A percentile compares a stretch with the other conserved stretches of the same genome.
These are phyloP conservation scores for Candida oleophila DNA, from an alignment of 805 yeast genomes.

Conservation along the genomic window DNA sequence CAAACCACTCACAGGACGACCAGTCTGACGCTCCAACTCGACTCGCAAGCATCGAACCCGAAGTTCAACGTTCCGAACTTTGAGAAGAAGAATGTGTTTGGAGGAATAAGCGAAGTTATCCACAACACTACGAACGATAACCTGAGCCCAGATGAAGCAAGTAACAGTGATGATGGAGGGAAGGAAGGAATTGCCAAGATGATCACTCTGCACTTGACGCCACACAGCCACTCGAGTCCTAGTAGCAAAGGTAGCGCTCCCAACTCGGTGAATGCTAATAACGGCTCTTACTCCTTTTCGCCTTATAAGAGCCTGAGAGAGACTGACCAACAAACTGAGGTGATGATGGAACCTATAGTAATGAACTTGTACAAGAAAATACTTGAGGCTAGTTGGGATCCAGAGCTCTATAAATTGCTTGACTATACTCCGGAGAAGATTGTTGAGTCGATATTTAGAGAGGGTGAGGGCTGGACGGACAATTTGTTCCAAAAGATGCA, in stretches of 20 bases:
- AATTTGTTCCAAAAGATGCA: conserved; percentile 4
- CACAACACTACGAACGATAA: not conserved
- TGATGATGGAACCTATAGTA: conserved; percentile 49
- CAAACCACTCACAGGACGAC: not conserved
- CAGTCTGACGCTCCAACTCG: not conserved
- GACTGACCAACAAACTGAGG: not conserved
- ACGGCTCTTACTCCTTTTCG: not conserved
- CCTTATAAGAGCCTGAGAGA: not conserved
- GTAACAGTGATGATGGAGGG: too few relatives aligned
- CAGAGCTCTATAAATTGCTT: conserved; percentile 41
- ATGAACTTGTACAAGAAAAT: conserved; percentile 51
- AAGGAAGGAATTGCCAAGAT: too few relatives aligned
- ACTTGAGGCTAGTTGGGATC: conserved; percentile 63
- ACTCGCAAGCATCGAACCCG: not conserved
- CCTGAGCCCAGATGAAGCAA: not conserved
- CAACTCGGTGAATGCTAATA: too few relatives aligned
- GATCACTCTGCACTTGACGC: too few relatives aligned
- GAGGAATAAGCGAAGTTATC: conserved; percentile 48
- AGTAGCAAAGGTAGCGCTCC: too few relatives aligned
- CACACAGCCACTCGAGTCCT: too few relatives aligned
- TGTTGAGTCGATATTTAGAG: conserved; percentile 70
- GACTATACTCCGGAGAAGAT: conserved; percentile 67
- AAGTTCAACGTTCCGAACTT: conserved; percentile 38
- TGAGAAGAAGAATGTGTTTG: conserved; percentile 45
- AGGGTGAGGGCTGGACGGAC: conserved; percentile 43